Evolutionary conservation across 371 early-diverging fungal genomes (phyloP), one percentile per base, ranked within the genome.

Genomic region (Phascolomyces articulosus): DNA sequence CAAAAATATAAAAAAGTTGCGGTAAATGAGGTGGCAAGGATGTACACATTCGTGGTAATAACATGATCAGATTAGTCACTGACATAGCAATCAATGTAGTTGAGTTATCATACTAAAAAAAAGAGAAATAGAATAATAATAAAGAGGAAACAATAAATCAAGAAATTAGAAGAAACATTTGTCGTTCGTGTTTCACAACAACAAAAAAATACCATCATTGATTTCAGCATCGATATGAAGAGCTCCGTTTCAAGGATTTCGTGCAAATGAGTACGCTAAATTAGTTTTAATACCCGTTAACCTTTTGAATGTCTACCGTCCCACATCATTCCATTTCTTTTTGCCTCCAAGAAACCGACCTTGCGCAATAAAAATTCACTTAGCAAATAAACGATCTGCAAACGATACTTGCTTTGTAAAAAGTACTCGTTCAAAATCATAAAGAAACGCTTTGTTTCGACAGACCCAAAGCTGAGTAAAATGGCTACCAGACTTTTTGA

Each of bases 41-140:
- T 0, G 85, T 80, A 40, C 85, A 85, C 20, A 89, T 89, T n/a
- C 87, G 79, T 24, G 89, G 89, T 41, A 89, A 69, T 11, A 89
- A 66, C 89, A 89, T 89, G 53, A 87, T 85, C 26, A 89, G 57
- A 11, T 84, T 83, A 60, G 87, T 87, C 21, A 87, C 75, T 24
- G 86, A 86, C 26, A 87, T 75, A 21, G 88, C 86, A 41, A 89
- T 82, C 51, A 87, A 61, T 1, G 85, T 78, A 3, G 88, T 86
- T 0, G 89, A 89, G 1, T 86, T 87, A 44, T 89, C 89, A 47
- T 79, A 80, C 89, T 89, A 72, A 1, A 44, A 58, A 44, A 44
- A 13, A 4, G 1, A n/a, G 4, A 15, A 44, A n/a, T 38, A 38
- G 38, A 38, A 38, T 13, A 38, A 38, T 13, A n/a, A 44, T 9